Percentiles rank a stretch among this genome's conserved stretches.
Conservation (phyloP, 2,329 filamentous ascomycete species). For the Fusarium scirpi region DNA sequence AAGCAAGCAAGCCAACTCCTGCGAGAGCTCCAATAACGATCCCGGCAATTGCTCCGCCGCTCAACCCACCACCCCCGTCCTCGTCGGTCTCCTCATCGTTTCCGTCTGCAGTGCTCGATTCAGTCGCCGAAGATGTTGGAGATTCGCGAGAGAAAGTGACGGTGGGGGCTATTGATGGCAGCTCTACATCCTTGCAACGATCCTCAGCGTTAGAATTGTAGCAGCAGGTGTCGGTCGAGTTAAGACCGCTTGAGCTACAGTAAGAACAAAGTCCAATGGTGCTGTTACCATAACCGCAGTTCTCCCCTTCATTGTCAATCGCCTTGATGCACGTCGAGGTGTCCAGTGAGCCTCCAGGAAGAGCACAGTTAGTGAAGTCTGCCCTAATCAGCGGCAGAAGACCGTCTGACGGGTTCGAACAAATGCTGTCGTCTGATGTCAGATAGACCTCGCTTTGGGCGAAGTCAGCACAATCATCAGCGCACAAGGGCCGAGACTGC, state of each 20-base stretch:
- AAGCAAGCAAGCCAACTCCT: constrained; percentile 76
- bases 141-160: constrained; percentile 67
- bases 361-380: constrained; percentile 90
- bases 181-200: constrained; percentile 78
- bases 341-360: constrained; percentile 83
- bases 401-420: constrained; percentile 72
- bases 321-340: constrained; percentile 79
- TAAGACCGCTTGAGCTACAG: constrained; percentile 84
- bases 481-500: constrained; percentile 82
- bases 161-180: constrained; percentile 80
- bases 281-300: constrained; percentile 85
- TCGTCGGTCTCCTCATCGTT: constrained; percentile 40
- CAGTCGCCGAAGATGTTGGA: constrained; percentile 52
- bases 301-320: constrained; percentile 81
- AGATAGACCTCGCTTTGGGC: constrained; percentile 91
- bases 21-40: constrained; percentile 85
- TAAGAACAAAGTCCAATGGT: constrained; percentile 86
- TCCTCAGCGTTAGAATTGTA: constrained; percentile 80
- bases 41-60: constrained; percentile 90
- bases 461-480: constrained; percentile 86
- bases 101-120: constrained; percentile 33
- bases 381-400: constrained; percentile 84
- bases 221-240: constrained; percentile 96
- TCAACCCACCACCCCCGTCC: constrained; percentile 61
- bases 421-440: constrained; percentile 78